Conservation (phyloP, 2,329 filamentous ascomycete species). For the Geosmithia flava region DNA sequence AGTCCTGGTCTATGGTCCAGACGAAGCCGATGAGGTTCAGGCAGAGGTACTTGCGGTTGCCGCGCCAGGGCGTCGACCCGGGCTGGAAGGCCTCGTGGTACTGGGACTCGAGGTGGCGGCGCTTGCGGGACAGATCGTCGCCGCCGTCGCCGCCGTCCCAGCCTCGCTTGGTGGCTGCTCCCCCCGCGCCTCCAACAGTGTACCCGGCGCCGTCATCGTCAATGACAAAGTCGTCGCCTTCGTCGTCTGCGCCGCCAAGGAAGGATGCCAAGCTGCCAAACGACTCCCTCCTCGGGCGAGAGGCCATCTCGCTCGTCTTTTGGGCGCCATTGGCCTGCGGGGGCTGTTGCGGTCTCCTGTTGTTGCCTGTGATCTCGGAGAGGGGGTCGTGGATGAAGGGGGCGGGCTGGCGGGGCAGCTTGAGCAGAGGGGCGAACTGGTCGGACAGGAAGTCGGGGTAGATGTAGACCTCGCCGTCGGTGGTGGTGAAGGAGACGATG, state of each 20-base stretch:
- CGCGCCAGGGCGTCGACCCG: conserved; percentile 90
- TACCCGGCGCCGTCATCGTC: conserved; percentile 96
- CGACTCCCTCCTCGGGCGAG: conserved; percentile 46
- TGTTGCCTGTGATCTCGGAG: conserved; percentile 55
- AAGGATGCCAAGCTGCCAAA: conserved; percentile 74
- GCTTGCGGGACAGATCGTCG: conserved; percentile 32
- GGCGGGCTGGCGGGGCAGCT: conserved; percentile 55
- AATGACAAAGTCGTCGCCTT: conserved; percentile 71
- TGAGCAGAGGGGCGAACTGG: conserved; percentile 43
- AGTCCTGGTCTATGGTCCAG: conserved; percentile 94
- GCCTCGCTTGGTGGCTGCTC: conserved; percentile 28
- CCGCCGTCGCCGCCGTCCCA: conserved; percentile 39
- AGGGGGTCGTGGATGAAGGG: conserved; percentile 79
- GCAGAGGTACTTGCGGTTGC: conserved; percentile 85
- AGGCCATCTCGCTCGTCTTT: conserved; percentile 32
- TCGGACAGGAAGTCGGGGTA: conserved; percentile 57
- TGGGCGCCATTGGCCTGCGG: conserved; percentile 39
- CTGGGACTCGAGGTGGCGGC: conserved; percentile 43
- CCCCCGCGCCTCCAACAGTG: conserved; percentile 33
- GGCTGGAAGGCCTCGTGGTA: conserved; percentile 84
- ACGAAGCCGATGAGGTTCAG: conserved; percentile 89
- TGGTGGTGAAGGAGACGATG: conserved; percentile 80
- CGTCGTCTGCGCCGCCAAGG: conserved; percentile 47
- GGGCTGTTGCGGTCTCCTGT: conserved; percentile 28
- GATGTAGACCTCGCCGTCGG: conserved; percentile 87